Evolutionary conservation across 352 stramenopile species (phyloP), one percentile per base, ranked within the genome.

Genomic region (Thraustotheca clavata): DNA sequence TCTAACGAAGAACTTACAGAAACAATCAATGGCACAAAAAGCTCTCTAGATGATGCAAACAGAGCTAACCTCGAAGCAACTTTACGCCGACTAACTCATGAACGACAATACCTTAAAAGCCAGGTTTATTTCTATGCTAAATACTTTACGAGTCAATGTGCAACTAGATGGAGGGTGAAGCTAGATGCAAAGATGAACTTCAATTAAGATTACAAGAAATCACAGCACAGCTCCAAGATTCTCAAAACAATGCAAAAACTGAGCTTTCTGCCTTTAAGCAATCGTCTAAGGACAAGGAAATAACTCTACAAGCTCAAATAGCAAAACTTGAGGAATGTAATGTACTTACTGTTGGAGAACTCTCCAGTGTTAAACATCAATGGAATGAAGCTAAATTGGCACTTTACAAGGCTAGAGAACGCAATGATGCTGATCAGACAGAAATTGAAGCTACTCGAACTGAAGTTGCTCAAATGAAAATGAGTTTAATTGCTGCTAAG

Each of bases 91-190:
- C 76, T 93, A 0, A 83, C 89, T 41, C 90, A 93, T 36, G 81
- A 93, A 41, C 76, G 83, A 1, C 79, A 89, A 41, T 93, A 93
- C 47, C 59, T 93, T 29, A 90, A 91, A 61, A 89, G 77, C 35
- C 83, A 91, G 55, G 67, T 89, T 4, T 75, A 87, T 43, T 71
- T 67, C 7, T 79, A 85, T 34, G 4, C 16, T 16, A 1, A 27
- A 20, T 22, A 33, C n/a, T 50, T 26, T 14, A 32, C 47, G 26
- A 41, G 9, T 49, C 14, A 29, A 29, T 40, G 26, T 22, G 31
- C 20, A 9, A 14, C 43, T 68, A 68, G 49, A 62, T 62, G 52
- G 48, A 68, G 7, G 60, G 60, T 34, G 49, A 62, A 54, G 24
- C 20, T 3, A 34, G 48, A 14, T 16, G 18, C 20, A 52, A 55